Evolutionary conservation across 2,329 filamentous ascomycete genomes (phyloP), one percentile per base, ranked within the genome.

Genomic region (Aaosphaeria pasadenensis): DNA sequence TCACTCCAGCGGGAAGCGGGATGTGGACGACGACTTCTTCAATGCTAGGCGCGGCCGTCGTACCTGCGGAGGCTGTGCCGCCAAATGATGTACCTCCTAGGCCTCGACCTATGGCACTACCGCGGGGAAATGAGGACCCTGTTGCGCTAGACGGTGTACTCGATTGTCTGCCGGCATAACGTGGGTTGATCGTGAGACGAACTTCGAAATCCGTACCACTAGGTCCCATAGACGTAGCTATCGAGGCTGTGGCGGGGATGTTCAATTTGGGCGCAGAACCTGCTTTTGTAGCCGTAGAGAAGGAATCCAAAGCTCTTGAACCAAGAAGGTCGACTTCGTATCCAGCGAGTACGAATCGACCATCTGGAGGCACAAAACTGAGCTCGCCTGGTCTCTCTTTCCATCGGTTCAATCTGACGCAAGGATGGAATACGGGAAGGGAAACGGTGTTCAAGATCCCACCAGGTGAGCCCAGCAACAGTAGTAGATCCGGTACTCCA

Each of bases 281-380:
- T 36, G 52, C 57, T 44, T 60, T 63, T 24, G 53, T 48, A n/a
- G 46, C 55, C 11, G 56, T 50, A 3, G 64, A 60, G 50, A 68
- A 64, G 30, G 60, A 47, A 7, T 66, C 57, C 62, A 72, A 52
- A 52, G 74, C 55, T 76, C 84, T 80, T 43, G 87, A 82, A 0
- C 91, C 91, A 9, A 97, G 77, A 24, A 99, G 74, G 68, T 99
- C 89, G 17, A 95, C 90, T 69, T 96, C 92, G 65, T 99, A 99
- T 24, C 91, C 91, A 31, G 91, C 91, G 13, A 99, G 78, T 38
- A 96, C 88, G 67, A 97, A 99, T 39, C 90, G 83, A 31, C 94
- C 94, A 67, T 99, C 94, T 0, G 94, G 94, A 2, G 94, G 94
- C 9, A 99, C 83, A 63, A 99, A 99, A 64, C 89, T 95, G n/a